phyloP scores from a whole-genome alignment of 257 asterid genomes.

The Linderniella brevidens region DNA sequence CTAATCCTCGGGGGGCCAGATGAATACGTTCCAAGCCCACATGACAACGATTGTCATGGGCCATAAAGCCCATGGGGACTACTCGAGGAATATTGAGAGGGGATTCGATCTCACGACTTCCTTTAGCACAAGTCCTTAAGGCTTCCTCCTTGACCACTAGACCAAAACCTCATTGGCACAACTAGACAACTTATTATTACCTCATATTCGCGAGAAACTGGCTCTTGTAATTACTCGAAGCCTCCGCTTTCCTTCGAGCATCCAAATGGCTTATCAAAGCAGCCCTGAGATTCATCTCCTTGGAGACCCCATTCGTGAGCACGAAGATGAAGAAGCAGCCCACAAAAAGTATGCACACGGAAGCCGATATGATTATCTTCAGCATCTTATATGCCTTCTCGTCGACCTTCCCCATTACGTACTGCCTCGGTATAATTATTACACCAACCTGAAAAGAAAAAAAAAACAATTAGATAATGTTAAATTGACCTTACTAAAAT shows the following conservation, averaged over 20 bases:
- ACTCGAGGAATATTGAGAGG: too few species aligned
- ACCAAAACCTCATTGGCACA: too few species aligned
- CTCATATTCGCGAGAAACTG: conserved; percentile 96
- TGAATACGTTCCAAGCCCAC: too few species aligned
- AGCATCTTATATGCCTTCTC: conserved; percentile 56
- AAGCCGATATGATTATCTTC: conserved; percentile 63
- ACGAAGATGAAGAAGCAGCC: conserved; percentile 82
- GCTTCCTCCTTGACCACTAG: too few species aligned
- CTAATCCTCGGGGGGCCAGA: too few species aligned
- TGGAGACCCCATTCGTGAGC: conserved; percentile 78
- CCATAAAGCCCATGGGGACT: too few species aligned
- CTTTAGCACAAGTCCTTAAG: too few species aligned
- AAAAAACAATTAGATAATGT: too few species aligned
- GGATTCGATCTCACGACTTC: too few species aligned
- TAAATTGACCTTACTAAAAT: too few species aligned
- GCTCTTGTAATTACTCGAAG: conserved; percentile 83
- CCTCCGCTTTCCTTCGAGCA: conserved; percentile 91
- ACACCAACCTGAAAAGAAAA: conserved; percentile 59
- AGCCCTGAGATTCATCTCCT: conserved; percentile 86
- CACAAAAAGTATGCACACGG: conserved; percentile 57
- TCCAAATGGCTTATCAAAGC: conserved; percentile 64
- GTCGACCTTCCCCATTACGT: conserved; percentile 89
- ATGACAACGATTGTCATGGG: too few species aligned
- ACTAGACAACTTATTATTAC: conserved; percentile 16
- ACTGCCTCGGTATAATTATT: conserved; percentile 69